Conservation (phyloP, 208 protist genomes). For the Wallacemonas sp. region DNA sequence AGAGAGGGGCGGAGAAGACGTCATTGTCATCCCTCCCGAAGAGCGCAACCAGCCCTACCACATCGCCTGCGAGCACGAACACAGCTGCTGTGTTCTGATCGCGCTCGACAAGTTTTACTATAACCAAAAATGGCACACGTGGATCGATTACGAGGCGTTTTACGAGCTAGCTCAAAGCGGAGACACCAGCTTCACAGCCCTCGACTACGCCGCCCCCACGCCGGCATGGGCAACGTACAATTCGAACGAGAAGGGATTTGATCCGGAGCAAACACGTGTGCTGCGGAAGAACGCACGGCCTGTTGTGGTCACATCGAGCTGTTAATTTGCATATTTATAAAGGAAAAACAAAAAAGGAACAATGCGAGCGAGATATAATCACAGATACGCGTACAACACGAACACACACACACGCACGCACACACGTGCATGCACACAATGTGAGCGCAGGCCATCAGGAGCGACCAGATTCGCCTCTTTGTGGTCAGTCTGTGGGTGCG, state of each 20-base stretch:
- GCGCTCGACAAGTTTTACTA: slow-evolving; percentile 84
- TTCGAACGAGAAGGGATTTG: slow-evolving; percentile 84
- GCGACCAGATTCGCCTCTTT: too few relatives aligned
- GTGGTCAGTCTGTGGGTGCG: too few relatives aligned
- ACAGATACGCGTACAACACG: too few relatives aligned
- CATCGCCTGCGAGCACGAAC: slow-evolving; percentile 91
- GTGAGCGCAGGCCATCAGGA: too few relatives aligned
- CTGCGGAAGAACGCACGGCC: slow-evolving; percentile 64
- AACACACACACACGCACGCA: too few relatives aligned
- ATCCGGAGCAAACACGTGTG: slow-evolving; percentile 79
- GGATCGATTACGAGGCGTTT: slow-evolving; percentile 92
- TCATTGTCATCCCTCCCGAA: slow-evolving; percentile 29
- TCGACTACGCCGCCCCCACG: slow-evolving; percentile 79
- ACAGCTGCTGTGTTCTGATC: slow-evolving; percentile 92
- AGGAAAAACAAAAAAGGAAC: not conserved
- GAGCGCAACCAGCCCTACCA: slow-evolving; percentile 72
- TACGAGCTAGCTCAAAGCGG: slow-evolving; percentile 50
- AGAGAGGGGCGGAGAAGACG: slow-evolving; percentile 17
- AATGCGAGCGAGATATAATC: too few relatives aligned
- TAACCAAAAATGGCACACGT: slow-evolving; percentile 83
- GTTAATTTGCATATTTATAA: slow-evolving; percentile 23
- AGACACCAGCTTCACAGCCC: slow-evolving; percentile 58
- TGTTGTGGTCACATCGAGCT: slow-evolving; percentile 32
- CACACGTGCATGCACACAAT: too few relatives aligned
- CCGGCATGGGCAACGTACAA: slow-evolving; percentile 85